Conservation (phyloP, 768 basidiomycete genomes). For the Boletus pseudo-olivaceus region DNA sequence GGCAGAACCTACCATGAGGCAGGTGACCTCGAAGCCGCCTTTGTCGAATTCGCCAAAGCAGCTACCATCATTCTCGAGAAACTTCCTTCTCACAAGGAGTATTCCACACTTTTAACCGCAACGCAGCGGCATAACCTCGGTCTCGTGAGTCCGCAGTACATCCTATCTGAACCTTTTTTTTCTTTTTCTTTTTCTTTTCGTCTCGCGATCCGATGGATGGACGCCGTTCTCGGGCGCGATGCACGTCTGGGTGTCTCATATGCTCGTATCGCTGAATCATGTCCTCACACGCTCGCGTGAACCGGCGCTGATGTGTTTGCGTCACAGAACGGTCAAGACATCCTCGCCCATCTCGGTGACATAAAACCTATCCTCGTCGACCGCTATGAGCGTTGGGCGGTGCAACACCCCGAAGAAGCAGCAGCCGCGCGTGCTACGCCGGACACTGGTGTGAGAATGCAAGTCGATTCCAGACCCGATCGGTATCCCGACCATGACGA, state of each 20-base stretch:
- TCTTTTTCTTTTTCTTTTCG: no score
- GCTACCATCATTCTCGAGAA: conserved; percentile 78
- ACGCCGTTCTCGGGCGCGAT: neutral
- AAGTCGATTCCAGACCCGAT: conserved; percentile 25
- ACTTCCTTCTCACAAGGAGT: conserved; percentile 71
- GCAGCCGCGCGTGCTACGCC: conserved; percentile 18
- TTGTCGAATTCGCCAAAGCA: conserved; percentile 67
- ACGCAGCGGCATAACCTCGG: conserved; percentile 65
- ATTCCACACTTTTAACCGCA: conserved; percentile 47
- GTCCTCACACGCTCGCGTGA: neutral
- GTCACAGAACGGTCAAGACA: conserved; percentile 69
- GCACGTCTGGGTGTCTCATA: neutral
- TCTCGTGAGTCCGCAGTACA: conserved; percentile 51
- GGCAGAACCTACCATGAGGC: conserved; percentile 45
- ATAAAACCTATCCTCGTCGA: conserved; percentile 64
- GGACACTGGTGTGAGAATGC: conserved; percentile 19
- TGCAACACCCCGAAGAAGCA: conserved; percentile 39
- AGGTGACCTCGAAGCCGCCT: conserved; percentile 66
- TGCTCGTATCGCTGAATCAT: neutral
- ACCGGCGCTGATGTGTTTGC: conserved; percentile 14
- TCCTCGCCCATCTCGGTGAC: conserved; percentile 60
- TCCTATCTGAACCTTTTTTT: neutral
- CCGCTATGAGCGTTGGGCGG: conserved; percentile 59
- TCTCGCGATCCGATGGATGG: conserved; percentile 6
- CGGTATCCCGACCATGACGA: conserved; percentile 28